Evolutionary conservation across 2,329 filamentous ascomycete genomes (phyloP).

Genomic region (Penicillium frequentans): DNA sequence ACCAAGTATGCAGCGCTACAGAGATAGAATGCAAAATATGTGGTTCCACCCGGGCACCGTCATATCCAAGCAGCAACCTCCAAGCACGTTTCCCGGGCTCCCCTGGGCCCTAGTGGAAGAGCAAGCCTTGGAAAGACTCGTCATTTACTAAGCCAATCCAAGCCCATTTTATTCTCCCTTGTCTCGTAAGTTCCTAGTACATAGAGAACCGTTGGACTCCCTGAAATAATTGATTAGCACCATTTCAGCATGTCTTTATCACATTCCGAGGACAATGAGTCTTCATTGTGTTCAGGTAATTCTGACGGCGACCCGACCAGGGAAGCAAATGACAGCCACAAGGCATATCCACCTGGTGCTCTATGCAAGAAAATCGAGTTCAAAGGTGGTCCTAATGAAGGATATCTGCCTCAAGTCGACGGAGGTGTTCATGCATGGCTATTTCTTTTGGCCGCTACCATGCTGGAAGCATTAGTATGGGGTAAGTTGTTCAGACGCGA

Average conservation of each 20-base stretch:
- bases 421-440: slow-evolving; percentile 23
- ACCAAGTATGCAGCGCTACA: not conserved
- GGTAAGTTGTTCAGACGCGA: slow-evolving; percentile 8
- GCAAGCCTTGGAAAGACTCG: slow-evolving; percentile 4
- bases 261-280: not conserved
- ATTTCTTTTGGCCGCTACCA: slow-evolving; percentile 19
- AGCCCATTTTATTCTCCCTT: slow-evolving; percentile 1
- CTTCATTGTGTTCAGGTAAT: not conserved
- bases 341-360: not conserved
- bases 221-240: not conserved
- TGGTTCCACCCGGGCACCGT: not conserved
- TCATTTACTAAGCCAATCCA: slow-evolving; percentile 12
- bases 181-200: not conserved
- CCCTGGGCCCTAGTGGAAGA: not conserved
- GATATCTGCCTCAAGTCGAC: slow-evolving; percentile 15
- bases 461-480: slow-evolving; percentile 25
- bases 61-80: not conserved
- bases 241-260: not conserved
- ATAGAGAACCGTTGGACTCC: not conserved
- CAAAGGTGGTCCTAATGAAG: not conserved
- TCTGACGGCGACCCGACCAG: not conserved
- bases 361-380: not conserved
- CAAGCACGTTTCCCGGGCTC: no score
- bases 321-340: not conserved
- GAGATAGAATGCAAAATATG: slow-evolving; percentile 13